Conservation (phyloP, 2,329 filamentous ascomycete species). For the Cadophora gregata region DNA sequence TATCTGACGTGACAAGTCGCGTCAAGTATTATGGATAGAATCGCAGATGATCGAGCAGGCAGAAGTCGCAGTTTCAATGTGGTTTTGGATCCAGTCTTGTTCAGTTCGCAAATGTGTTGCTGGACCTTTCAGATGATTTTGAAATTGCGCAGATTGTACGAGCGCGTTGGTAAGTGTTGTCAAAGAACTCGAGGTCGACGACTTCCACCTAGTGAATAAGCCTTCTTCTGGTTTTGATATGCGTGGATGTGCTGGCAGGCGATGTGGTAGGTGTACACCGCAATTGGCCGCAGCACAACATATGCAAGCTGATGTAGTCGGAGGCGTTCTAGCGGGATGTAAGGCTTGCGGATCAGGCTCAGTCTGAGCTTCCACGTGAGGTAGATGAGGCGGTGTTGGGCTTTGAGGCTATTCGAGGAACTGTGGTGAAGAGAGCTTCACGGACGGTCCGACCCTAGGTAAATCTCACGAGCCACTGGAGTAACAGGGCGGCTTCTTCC, state of each 20-base stretch:
- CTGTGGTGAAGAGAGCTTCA: slow-evolving; percentile 33
- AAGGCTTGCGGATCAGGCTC: slow-evolving; percentile 47
- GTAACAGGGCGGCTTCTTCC: slow-evolving; percentile 30
- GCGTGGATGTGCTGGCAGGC: slow-evolving; percentile 67
- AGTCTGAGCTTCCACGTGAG: slow-evolving; percentile 42
- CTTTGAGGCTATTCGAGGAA: slow-evolving; percentile 40
- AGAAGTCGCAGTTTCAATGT: slow-evolving; percentile 25
- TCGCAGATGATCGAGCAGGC: slow-evolving; percentile 23
- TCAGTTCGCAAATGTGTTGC: background rate
- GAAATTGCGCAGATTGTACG: slow-evolving; percentile 24
- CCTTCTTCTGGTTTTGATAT: slow-evolving; percentile 57
- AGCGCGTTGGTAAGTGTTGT: slow-evolving; percentile 33
- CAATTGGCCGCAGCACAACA: slow-evolving; percentile 61
- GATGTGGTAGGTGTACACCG: slow-evolving; percentile 58
- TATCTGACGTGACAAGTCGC: slow-evolving; percentile 22
- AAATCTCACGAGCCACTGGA: slow-evolving; percentile 38
- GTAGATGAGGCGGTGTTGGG: slow-evolving; percentile 36
- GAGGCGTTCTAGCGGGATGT: slow-evolving; percentile 47
- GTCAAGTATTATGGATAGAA: slow-evolving; percentile 25
- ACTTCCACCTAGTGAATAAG: slow-evolving; percentile 39
- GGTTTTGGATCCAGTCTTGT: slow-evolving; percentile 2
- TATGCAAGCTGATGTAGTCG: slow-evolving; percentile 62
- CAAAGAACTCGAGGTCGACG: slow-evolving; percentile 37
- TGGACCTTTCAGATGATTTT: slow-evolving; percentile 20
- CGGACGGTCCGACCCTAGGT: slow-evolving; percentile 24